Evolutionary conservation across 306 rosid species (phyloP).

Genomic region (Carpinus fangiana): DNA sequence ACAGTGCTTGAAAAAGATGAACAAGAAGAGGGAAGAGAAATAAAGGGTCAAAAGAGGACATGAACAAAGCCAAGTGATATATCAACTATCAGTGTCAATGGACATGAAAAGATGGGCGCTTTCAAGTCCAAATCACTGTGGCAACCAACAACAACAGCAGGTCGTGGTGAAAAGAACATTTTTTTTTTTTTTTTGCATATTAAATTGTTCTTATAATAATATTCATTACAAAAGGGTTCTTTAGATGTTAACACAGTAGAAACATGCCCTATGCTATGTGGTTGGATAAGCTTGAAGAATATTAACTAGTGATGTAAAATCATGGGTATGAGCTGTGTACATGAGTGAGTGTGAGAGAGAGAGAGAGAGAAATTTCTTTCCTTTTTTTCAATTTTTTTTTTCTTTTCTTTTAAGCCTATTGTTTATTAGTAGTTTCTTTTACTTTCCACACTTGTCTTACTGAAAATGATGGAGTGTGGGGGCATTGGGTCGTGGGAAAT

Average conservation of each 20-base stretch:
- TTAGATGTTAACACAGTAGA: constrained; percentile 16
- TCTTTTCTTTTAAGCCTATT: not conserved
- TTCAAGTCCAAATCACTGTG: constrained; percentile 97
- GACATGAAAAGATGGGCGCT: constrained; percentile 99
- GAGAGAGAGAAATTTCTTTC: constrained; percentile 18
- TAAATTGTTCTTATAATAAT: constrained; percentile 1
- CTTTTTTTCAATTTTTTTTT: not conserved
- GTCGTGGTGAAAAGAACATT: constrained; percentile 62
- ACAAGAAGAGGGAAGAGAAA: constrained; percentile 33
- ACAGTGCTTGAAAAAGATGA: constrained; percentile 56
- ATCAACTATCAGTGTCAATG: constrained; percentile 96
- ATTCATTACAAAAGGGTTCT: not conserved
- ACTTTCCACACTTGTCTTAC: constrained; percentile 41
- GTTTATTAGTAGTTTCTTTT: constrained; percentile 20
- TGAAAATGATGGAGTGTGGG: constrained; percentile 59
- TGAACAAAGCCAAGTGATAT: constrained; percentile 73
- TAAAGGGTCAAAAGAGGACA: constrained; percentile 68
- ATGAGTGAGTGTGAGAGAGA: constrained; percentile 23
- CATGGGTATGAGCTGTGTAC: constrained; percentile 48
- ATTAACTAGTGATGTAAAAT: constrained; percentile 72
- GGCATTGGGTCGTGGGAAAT: constrained; percentile 45
- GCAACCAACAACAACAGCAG: constrained; percentile 83
- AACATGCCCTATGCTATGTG: constrained; percentile 26
- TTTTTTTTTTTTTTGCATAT: not conserved
- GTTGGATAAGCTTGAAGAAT: constrained; percentile 46